phyloP scores from a whole-genome alignment of 345 rosid species.

The Bruguiera gymnorhiza region DNA sequence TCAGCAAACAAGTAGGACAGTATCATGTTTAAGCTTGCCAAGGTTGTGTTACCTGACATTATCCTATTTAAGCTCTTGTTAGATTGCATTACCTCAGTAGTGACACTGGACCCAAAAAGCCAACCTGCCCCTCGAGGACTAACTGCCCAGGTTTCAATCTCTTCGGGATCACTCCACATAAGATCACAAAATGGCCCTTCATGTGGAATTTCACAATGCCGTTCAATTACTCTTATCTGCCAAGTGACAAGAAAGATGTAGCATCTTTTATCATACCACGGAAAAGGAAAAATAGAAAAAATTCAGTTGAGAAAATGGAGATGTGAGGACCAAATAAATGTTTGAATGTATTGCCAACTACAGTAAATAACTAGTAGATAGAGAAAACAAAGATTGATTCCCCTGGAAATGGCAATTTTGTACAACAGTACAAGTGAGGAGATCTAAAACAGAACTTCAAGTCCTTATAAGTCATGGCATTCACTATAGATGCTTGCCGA shows the following conservation, averaged over 20 bases:
- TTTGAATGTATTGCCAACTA: not conserved
- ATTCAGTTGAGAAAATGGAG: no score
- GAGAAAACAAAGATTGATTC: not conserved
- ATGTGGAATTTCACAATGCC: slow-evolving; percentile 97
- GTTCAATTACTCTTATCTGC: slow-evolving; percentile 87
- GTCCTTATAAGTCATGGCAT: no score
- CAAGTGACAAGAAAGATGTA: slow-evolving; percentile 6
- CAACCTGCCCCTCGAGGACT: slow-evolving; percentile 99
- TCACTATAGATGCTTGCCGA: no score
- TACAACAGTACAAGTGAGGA: not conserved
- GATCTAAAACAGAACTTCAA: not conserved
- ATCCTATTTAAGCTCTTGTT: not conserved
- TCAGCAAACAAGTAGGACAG: slow-evolving; percentile 17
- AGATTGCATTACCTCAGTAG: slow-evolving; percentile 69
- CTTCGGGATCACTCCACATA: slow-evolving; percentile 99
- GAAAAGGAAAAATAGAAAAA: not conserved
- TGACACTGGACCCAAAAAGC: slow-evolving; percentile 99
- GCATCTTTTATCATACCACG: not conserved
- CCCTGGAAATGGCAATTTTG: not conserved
- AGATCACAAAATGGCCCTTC: slow-evolving; percentile 99
- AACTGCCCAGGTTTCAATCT: slow-evolving; percentile 99
- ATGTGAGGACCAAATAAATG: not conserved
- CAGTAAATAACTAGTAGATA: not conserved
- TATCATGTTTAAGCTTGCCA: no score
- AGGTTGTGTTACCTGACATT: no score